Evolutionary conservation across 345 rosid species (phyloP).

Genomic region (Syzygium aqueum): DNA sequence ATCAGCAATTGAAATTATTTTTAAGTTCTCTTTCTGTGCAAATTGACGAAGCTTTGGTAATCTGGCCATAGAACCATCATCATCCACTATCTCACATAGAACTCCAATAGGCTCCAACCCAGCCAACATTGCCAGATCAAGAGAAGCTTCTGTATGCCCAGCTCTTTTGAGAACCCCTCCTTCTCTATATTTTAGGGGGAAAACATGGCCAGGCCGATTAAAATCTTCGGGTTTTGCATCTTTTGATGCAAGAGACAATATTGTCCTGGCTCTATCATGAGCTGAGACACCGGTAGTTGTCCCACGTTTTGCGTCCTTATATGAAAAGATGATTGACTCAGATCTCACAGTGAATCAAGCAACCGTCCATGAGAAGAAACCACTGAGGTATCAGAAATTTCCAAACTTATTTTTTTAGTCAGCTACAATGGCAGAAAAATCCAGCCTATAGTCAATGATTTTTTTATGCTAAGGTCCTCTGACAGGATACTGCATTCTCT

Average conservation of each 20-base stretch:
- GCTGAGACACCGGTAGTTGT: slow-evolving; percentile 94
- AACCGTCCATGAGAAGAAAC: not conserved
- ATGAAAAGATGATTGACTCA: not conserved
- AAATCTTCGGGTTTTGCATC: slow-evolving; percentile 76
- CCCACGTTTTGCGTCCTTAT: slow-evolving; percentile 66
- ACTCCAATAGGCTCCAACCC: slow-evolving; percentile 76
- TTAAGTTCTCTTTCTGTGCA: slow-evolving; percentile 51
- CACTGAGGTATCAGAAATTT: not conserved
- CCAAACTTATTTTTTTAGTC: not conserved
- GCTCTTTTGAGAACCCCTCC: slow-evolving; percentile 95
- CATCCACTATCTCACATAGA: slow-evolving; percentile 85
- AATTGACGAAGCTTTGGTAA: slow-evolving; percentile 71
- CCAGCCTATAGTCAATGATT: not conserved
- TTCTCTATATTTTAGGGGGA: slow-evolving; percentile 76
- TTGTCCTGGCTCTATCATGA: slow-evolving; percentile 71
- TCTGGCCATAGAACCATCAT: slow-evolving; percentile 99
- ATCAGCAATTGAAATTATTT: slow-evolving; percentile 78
- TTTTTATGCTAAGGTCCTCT: not conserved
- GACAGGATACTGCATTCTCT: not conserved
- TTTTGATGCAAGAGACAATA: slow-evolving; percentile 55
- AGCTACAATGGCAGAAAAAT: not conserved
- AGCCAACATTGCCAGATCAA: slow-evolving; percentile 74
- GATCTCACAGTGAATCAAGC: not conserved
- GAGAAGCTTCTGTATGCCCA: slow-evolving; percentile 95
- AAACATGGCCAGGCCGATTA: slow-evolving; percentile 86